Evolutionary conservation across 306 rosid genomes (phyloP).

Genomic region (Cajanus cajan): DNA sequence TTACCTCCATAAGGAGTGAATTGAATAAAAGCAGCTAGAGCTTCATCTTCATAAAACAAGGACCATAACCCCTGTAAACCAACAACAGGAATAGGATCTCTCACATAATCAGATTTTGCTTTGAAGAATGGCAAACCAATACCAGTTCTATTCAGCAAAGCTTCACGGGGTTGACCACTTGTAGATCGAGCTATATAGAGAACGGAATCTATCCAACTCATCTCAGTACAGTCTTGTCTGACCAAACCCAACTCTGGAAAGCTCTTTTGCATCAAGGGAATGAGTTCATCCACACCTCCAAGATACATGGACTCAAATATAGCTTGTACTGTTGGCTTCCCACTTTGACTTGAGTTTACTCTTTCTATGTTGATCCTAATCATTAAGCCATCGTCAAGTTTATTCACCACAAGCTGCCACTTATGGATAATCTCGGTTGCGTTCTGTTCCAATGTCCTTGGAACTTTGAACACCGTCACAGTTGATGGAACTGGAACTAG

Average conservation of each 20-base stretch:
- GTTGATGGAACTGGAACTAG: background rate
- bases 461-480: background rate
- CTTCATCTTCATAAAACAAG: background rate
- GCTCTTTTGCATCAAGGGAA: conserved; percentile 36
- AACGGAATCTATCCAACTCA: conserved; percentile 12
- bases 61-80: background rate
- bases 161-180: background rate
- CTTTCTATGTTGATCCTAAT: background rate
- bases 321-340: background rate
- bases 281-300: background rate
- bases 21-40: background rate
- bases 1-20: background rate
- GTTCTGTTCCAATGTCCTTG: conserved; percentile 33
- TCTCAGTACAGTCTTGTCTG: conserved; percentile 17
- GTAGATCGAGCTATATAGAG: background rate
- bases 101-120: conserved; percentile 39
- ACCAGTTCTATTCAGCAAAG: conserved; percentile 15
- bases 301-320: background rate
- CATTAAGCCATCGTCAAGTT: background rate
- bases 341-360: background rate
- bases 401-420: conserved; percentile 43
- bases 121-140: background rate
- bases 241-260: conserved; percentile 47
- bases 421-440: conserved; percentile 44
- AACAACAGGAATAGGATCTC: conserved; percentile 6